Base-by-base conservation (phyloP, 305 asterid species). In the Fraxinus floribunda region DNA sequence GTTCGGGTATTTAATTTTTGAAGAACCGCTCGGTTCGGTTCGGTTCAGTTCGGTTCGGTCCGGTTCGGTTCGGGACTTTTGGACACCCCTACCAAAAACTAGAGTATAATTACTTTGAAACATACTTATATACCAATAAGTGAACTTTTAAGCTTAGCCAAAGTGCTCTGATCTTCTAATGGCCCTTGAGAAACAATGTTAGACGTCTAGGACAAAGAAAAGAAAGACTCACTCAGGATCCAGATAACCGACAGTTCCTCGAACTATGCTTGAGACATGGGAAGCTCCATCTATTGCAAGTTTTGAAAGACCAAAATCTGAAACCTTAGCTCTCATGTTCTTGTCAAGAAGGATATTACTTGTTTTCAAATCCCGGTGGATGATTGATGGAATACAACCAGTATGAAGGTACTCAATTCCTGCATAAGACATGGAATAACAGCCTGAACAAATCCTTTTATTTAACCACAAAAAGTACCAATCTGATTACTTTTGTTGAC, bases 351-450 rank as follows among this genome's bases (percentile, higher is more conserved):
- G 98, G 85, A 96, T 94, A 82, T 96, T 96, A 92, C 99, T 94
- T 30, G 98, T 93, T 84, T 96, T 96, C 83, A 96, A 83, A 88
- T 96, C 99, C 86, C 99, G 84, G 85, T 96, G 99, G 87, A 96
- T 96, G 83, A 96, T 91, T 20, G 98, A 88, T n/a, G 99, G 98
- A 78, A 91, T 93, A 78, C 98, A 96, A 78, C 99, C 99, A 36
- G 93, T 94, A 86, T 96, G 99, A 46, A 96, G 98, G 85, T 96
- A 96, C 91, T 96, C 99, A 6, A 96, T 96, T 80, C 99, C 99
- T 96, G 92, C 87, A 80, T 86, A 78, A 85, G 83, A 55, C 84
- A 85, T 15, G 73, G 16, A 60, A 57, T 32, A 52, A 83, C 22
- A 64, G 36, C 22, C 32, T 44, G 41, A 39, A 34, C 36, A 60